Conservation (phyloP, 257 asterid genomes). For the Ligustrum vulgare region DNA sequence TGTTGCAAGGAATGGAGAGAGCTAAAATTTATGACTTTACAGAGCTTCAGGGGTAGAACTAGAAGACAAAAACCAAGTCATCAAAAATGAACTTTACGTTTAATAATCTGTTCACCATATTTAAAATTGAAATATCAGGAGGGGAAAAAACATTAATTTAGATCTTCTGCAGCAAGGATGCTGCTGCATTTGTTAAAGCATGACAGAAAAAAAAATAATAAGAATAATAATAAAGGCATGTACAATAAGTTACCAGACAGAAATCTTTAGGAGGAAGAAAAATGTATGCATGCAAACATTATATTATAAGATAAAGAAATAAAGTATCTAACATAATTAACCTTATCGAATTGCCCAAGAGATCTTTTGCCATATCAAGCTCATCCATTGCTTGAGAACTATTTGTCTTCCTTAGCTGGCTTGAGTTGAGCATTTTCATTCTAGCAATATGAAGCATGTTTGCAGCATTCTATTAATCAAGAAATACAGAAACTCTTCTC, state of each 20-base stretch:
- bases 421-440: slow-evolving; percentile 56
- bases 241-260: not conserved
- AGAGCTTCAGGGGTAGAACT: not conserved
- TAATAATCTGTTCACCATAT: not conserved
- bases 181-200: not conserved
- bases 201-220: not conserved
- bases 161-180: not conserved
- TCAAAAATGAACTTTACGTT: not conserved
- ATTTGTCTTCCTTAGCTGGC: slow-evolving; percentile 51
- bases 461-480: slow-evolving; percentile 60
- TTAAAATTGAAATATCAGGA: too few species aligned
- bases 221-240: too few species aligned
- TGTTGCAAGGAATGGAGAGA: too few species aligned
- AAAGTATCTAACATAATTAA: slow-evolving; percentile 25
- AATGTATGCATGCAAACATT: not conserved
- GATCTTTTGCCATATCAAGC: slow-evolving; percentile 58
- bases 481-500: slow-evolving; percentile 16
- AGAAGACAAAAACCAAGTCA: not conserved
- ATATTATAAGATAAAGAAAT: not conserved
- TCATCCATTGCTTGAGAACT: slow-evolving; percentile 53
- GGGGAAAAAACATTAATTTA: too few species aligned
- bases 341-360: slow-evolving; percentile 65
- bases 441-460: slow-evolving; percentile 71
- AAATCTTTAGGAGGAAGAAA: slow-evolving; percentile 2
- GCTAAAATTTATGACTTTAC: too few species aligned